Conservation (phyloP, 768 basidiomycete genomes). For the Boletus vinaceobasis region DNA sequence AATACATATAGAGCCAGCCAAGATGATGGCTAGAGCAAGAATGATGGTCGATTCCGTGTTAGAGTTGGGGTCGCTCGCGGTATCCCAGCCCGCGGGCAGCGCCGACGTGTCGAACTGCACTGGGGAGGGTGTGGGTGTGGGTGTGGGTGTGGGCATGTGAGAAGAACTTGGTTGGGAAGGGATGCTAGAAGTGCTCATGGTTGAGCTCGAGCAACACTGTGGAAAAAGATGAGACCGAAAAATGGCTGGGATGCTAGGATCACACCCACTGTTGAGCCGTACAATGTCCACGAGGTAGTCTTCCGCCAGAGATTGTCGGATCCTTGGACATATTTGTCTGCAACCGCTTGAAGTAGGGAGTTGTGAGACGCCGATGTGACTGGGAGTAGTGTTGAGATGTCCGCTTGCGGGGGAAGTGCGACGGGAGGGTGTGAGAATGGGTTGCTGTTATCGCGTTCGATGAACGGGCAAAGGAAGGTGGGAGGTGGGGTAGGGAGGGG, state of each 20-base stretch:
- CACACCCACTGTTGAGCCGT: conserved; percentile 63
- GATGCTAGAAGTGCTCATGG: conserved; percentile 1
- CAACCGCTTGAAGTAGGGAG: conserved; percentile 30
- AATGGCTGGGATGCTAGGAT: not conserved
- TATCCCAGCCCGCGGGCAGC: conserved; percentile 58
- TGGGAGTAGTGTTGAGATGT: conserved; percentile 8
- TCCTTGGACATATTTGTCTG: conserved; percentile 53
- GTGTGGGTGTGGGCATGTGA: conserved; percentile 13
- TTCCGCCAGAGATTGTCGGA: conserved; percentile 58
- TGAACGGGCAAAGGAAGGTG: conserved; percentile 59
- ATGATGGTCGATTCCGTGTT: conserved; percentile 44
- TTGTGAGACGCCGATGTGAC: not conserved
- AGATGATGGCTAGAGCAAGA: conserved; percentile 56
- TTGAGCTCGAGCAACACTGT: conserved; percentile 18
- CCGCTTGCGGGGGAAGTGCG: not conserved
- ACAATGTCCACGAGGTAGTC: conserved; percentile 54
- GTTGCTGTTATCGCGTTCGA: conserved; percentile 24
- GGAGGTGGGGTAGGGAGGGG: conserved; percentile 41
- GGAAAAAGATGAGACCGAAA: not conserved
- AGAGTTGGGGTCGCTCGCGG: conserved; percentile 8
- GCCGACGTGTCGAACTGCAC: conserved; percentile 19
- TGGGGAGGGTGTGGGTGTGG: conserved; percentile 15
- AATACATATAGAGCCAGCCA: conserved; percentile 58
- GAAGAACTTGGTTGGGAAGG: conserved; percentile 2
- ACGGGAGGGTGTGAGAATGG: not conserved